Evolutionary conservation across 192 early-diverging fungal genomes (phyloP).

Genomic region (Coemansia sp.): DNA sequence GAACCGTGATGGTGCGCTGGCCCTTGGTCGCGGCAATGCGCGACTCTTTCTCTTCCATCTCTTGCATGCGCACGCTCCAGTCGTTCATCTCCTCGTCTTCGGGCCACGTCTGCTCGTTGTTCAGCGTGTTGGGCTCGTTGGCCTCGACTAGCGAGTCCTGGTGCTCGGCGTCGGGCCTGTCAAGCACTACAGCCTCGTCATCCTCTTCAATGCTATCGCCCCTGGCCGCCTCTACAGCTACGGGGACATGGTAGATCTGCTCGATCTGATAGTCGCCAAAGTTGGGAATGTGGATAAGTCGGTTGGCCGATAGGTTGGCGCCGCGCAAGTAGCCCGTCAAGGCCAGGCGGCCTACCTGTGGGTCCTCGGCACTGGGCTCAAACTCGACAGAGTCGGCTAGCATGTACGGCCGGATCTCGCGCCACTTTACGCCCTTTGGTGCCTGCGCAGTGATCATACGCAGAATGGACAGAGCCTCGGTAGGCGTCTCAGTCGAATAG

Average conservation of each 20-base stretch:
- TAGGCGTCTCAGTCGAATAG: constrained; percentile 60
- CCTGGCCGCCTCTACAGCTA: constrained; percentile 30
- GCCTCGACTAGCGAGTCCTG: constrained; percentile 85
- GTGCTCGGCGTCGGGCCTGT: constrained; percentile 66
- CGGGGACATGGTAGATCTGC: constrained; percentile 55
- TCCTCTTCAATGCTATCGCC: constrained; percentile 50
- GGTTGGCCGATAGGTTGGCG: constrained; percentile 83
- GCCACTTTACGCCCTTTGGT: constrained; percentile 82
- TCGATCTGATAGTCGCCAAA: constrained; percentile 95
- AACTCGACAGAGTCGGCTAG: constrained; percentile 79
- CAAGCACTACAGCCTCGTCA: constrained; percentile 57
- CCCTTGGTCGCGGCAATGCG: constrained; percentile 8
- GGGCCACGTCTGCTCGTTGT: constrained; percentile 98
- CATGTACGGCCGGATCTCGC: constrained; percentile 87
- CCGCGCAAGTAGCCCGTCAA: constrained; percentile 91
- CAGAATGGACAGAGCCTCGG: constrained; percentile 68
- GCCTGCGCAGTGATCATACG: constrained; percentile 78
- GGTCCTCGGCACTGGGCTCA: constrained; percentile 58
- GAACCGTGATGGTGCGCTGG: constrained; percentile 72
- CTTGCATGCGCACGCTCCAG: constrained; percentile 63
- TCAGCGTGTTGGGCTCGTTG: constrained; percentile 86
- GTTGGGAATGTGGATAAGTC: constrained; percentile 88
- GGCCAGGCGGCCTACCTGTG: constrained; percentile 62
- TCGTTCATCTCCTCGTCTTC: constrained; percentile 92
- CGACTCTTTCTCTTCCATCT: constrained; percentile 44